Conservation (phyloP, 2,329 filamentous ascomycete species). For the Colletotrichum ledebouriae region DNA sequence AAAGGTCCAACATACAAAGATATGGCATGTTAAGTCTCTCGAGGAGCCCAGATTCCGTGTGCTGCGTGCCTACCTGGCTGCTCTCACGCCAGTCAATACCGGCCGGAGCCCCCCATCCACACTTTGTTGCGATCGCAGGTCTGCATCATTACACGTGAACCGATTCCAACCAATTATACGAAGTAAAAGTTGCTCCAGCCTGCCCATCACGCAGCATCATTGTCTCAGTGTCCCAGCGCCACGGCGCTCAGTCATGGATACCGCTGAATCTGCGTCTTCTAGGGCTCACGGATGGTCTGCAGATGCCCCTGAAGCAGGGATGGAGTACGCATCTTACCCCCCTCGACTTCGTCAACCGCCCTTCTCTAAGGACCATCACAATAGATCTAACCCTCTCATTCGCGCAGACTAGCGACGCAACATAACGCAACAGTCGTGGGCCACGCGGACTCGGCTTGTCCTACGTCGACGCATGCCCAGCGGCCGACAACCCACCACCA, state of each 20-base stretch:
- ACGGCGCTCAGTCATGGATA: conserved; percentile 11
- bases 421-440: conserved; percentile 40
- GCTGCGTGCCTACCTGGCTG: too few relatives aligned
- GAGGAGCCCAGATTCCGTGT: too few relatives aligned
- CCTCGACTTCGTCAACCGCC: neutral
- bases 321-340: conserved; percentile 13
- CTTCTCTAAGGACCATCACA: neutral
- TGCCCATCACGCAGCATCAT: conserved; percentile 4
- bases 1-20: too few relatives aligned
- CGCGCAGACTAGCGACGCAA: conserved; percentile 5
- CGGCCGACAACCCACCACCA: conserved; percentile 1
- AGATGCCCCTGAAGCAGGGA: conserved; percentile 9
- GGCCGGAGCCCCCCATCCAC: too few relatives aligned
- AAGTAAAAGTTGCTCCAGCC: neutral
- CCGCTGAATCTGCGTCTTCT: neutral
- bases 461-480: conserved; percentile 28
- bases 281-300: conserved; percentile 9
- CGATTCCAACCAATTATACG: neutral
- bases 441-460: conserved; percentile 44
- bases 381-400: conserved; percentile 4
- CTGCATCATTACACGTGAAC: too few relatives aligned
- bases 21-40: too few relatives aligned
- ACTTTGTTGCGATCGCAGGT: too few relatives aligned
- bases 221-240: conserved; percentile 27
- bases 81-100: too few relatives aligned